Percentiles rank a stretch among this genome's conserved stretches.
Evolutionary conservation across 371 early-diverging fungal species (phyloP).

Genomic region (Actinomortierella wolfii): DNA sequence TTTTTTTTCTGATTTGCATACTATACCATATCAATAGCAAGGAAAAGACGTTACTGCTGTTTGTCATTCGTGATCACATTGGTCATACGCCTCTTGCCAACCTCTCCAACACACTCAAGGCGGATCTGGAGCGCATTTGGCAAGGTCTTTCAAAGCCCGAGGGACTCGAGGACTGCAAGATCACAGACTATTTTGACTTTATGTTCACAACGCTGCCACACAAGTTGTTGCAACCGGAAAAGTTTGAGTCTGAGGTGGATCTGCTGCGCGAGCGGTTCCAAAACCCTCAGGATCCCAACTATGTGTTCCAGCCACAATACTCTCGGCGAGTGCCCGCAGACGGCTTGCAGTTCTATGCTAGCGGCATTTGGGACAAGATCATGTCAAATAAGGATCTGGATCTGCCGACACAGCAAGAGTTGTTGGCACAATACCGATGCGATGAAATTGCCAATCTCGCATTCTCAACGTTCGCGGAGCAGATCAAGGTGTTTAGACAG

Average conservation of each 20-base stretch:
- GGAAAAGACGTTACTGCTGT: conserved; percentile 89
- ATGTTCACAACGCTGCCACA: conserved; percentile 93
- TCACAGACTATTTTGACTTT: conserved; percentile 93
- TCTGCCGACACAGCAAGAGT: conserved; percentile 96
- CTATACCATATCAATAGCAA: conserved; percentile 45
- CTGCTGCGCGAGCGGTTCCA: conserved; percentile 80
- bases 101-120: conserved; percentile 76
- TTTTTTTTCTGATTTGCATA: not conserved
- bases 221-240: conserved; percentile 82
- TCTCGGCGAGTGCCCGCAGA: conserved; percentile 95
- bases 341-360: conserved; percentile 90
- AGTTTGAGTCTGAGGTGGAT: conserved; percentile 78
- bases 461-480: conserved; percentile 69
- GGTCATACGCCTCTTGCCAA: conserved; percentile 86
- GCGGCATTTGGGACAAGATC: conserved; percentile 94
- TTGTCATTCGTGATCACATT: conserved; percentile 96
- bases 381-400: conserved; percentile 94
- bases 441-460: conserved; percentile 93
- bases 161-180: conserved; percentile 76
- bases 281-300: conserved; percentile 68
- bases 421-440: conserved; percentile 97
- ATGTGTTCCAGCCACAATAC: conserved; percentile 86
- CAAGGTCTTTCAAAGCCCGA: conserved; percentile 84
- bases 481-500: conserved; percentile 62
- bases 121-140: conserved; percentile 94